These are phyloP conservation scores for Claviceps pusilla DNA, from an alignment of 2,329 filamentous ascomycete genomes.

Conservation along the genomic window DNA sequence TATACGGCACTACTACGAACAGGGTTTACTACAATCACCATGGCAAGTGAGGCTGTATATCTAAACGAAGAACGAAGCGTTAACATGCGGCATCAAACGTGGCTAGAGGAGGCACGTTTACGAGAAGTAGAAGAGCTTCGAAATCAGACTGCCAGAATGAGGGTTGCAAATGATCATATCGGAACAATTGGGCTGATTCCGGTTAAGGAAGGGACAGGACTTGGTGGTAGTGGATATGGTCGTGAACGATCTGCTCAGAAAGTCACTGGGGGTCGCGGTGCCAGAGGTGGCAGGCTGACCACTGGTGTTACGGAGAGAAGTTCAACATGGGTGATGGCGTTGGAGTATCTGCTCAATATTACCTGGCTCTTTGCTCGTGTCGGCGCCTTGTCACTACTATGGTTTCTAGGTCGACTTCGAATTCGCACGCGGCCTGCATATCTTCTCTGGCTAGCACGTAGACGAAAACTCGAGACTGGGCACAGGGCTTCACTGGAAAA, in stretches of 20 bases:
- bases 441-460: slow-evolving; percentile 37
- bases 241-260: slow-evolving; percentile 55
- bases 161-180: slow-evolving; percentile 32
- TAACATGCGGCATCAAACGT: slow-evolving; percentile 61
- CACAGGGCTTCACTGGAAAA: not conserved
- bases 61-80: slow-evolving; percentile 76
- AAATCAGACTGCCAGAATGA: slow-evolving; percentile 34
- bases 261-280: slow-evolving; percentile 30
- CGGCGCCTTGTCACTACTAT: slow-evolving; percentile 24
- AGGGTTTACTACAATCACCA: slow-evolving; percentile 77
- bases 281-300: slow-evolving; percentile 41
- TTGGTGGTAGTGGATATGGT: slow-evolving; percentile 44
- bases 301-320: slow-evolving; percentile 68
- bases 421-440: slow-evolving; percentile 27
- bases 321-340: slow-evolving; percentile 60
- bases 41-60: slow-evolving; percentile 91
- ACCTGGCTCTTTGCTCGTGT: slow-evolving; percentile 26
- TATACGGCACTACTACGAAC: slow-evolving; percentile 79
- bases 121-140: slow-evolving; percentile 54
- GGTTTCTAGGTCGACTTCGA: slow-evolving; percentile 40
- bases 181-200: slow-evolving; percentile 42
- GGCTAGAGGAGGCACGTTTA: slow-evolving; percentile 79
- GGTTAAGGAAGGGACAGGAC: slow-evolving; percentile 29
- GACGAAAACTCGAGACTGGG: slow-evolving; percentile 4
- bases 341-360: slow-evolving; percentile 65